Percentiles rank a stretch among this genome's conserved stretches.
phyloP scores from a whole-genome alignment of 1,139 yeast genomes.

The Kluyveromyces marxianus region DNA sequence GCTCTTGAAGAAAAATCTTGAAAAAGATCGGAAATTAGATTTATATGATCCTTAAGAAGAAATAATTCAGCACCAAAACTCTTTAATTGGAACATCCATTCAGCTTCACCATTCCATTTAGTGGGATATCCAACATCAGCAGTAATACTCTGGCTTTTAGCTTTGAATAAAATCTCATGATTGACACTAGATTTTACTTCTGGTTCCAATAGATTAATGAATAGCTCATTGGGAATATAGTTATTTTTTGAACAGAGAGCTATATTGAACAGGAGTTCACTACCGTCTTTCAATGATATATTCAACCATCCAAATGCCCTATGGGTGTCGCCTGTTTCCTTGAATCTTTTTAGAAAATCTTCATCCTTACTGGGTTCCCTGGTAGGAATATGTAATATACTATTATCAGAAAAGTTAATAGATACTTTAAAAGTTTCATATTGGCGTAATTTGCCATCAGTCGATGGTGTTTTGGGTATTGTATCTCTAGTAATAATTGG shows the following conservation, averaged over 20 bases:
- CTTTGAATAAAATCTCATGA: constrained; percentile 68
- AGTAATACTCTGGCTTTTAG: constrained; percentile 49
- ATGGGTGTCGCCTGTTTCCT: constrained; percentile 32
- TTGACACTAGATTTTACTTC: constrained; percentile 80
- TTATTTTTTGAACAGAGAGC: constrained; percentile 47
- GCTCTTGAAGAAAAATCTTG: constrained; percentile 74
- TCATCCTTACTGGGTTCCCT: constrained; percentile 76
- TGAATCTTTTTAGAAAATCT: constrained; percentile 29
- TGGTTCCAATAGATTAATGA: constrained; percentile 44
- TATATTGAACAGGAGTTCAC: constrained; percentile 41
- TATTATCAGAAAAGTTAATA: constrained; percentile 50
- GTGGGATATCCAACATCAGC: constrained; percentile 65
- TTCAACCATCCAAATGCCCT: constrained; percentile 90
- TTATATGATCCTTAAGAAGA: constrained; percentile 75
- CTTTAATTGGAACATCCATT: constrained; percentile 54
- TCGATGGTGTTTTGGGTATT: constrained; percentile 36
- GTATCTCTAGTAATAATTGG: constrained; percentile 38
- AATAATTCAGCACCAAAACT: constrained; percentile 53
- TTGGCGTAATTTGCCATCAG: constrained; percentile 46
- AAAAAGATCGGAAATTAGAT: constrained; percentile 64
- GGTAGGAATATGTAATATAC: constrained; percentile 71
- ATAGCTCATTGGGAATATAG: constrained; percentile 55
- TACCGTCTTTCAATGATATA: constrained; percentile 48
- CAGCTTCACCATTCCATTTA: constrained; percentile 71
- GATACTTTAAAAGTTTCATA: constrained; percentile 50